These are phyloP conservation scores for Botryotinia globosa DNA, from an alignment of 2,329 filamentous ascomycete species.

Conservation along the genomic window DNA sequence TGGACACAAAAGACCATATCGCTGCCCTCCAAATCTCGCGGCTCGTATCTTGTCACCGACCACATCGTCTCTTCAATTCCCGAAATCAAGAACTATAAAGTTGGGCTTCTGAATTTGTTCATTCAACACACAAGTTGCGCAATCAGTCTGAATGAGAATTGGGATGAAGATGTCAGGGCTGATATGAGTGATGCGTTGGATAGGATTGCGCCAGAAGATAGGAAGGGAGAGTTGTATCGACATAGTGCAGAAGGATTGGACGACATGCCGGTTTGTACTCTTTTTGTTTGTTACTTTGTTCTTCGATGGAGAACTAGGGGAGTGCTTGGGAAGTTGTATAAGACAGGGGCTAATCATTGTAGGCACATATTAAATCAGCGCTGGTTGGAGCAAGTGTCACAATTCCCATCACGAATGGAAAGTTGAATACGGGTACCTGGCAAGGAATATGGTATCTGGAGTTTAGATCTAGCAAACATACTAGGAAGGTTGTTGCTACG, in stretches of 20 bases:
- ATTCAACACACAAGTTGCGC: slow-evolving; percentile 94
- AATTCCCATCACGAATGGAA: slow-evolving; percentile 86
- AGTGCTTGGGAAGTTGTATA: not conserved
- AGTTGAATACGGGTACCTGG: slow-evolving; percentile 69
- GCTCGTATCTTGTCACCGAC: slow-evolving; percentile 87
- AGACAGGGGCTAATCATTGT: not conserved
- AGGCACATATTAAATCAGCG: slow-evolving; percentile 91
- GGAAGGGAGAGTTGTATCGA: slow-evolving; percentile 72
- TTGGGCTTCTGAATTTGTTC: slow-evolving; percentile 84
- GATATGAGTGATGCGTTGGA: slow-evolving; percentile 93
- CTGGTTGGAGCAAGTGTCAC: slow-evolving; percentile 85
- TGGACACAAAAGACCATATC: slow-evolving; percentile 86
- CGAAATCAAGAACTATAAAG: slow-evolving; percentile 78
- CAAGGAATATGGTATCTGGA: slow-evolving; percentile 94
- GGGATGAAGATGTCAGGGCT: slow-evolving; percentile 75
- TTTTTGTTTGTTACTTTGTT: not conserved
- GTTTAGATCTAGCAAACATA: slow-evolving; percentile 74
- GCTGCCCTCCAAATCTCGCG: slow-evolving; percentile 72
- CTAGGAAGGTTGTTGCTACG: slow-evolving; percentile 81
- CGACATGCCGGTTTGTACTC: slow-evolving; percentile 77
- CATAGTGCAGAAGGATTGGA: slow-evolving; percentile 86
- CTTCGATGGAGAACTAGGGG: too few species aligned
- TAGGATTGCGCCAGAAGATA: slow-evolving; percentile 80
- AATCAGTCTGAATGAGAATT: slow-evolving; percentile 90
- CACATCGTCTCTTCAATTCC: slow-evolving; percentile 68